Evolutionary conservation across 2,329 filamentous ascomycete genomes (phyloP).

Genomic region (Verticillium dahliae): DNA sequence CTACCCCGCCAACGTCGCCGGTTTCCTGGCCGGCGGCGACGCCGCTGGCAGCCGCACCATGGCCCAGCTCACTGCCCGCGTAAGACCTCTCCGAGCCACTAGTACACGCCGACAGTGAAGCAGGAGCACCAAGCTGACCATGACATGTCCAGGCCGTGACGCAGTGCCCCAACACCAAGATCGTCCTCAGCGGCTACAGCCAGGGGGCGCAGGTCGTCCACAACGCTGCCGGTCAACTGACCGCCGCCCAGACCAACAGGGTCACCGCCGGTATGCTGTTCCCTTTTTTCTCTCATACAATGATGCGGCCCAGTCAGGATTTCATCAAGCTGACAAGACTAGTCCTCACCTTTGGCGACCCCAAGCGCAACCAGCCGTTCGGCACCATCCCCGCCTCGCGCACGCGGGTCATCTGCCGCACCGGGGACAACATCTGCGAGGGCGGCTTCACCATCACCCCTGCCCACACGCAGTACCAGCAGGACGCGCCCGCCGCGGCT

Average conservation of each 20-base stretch:
- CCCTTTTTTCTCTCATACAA: neutral
- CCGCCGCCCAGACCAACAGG: conserved; percentile 23
- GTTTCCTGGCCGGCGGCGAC: conserved; percentile 40
- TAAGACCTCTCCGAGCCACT: neutral
- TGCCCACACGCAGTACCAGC: conserved; percentile 19
- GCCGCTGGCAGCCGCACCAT: conserved; percentile 33
- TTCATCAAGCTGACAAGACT: conserved; percentile 3
- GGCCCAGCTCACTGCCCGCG: conserved; percentile 12
- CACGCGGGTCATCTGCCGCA: conserved; percentile 21
- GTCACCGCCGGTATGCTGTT: conserved; percentile 16
- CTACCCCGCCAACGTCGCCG: conserved; percentile 38
- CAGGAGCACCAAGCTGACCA: conserved; percentile 1
- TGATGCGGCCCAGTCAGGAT: neutral
- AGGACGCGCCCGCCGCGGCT: conserved; percentile 20
- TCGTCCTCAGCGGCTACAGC: conserved; percentile 41
- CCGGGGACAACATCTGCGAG: conserved; percentile 23
- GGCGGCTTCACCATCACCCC: conserved; percentile 18
- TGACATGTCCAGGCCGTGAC: conserved; percentile 23
- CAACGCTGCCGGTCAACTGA: conserved; percentile 30
- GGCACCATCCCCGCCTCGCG: conserved; percentile 1
- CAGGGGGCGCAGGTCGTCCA: conserved; percentile 33
- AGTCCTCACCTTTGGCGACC: conserved; percentile 13
- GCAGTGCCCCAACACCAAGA: conserved; percentile 35
- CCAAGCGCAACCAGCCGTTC: neutral
- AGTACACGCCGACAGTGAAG: neutral